These are phyloP conservation scores for Cyberlindnera meyerae DNA, from an alignment of 805 yeast species.

Conservation along the genomic window DNA sequence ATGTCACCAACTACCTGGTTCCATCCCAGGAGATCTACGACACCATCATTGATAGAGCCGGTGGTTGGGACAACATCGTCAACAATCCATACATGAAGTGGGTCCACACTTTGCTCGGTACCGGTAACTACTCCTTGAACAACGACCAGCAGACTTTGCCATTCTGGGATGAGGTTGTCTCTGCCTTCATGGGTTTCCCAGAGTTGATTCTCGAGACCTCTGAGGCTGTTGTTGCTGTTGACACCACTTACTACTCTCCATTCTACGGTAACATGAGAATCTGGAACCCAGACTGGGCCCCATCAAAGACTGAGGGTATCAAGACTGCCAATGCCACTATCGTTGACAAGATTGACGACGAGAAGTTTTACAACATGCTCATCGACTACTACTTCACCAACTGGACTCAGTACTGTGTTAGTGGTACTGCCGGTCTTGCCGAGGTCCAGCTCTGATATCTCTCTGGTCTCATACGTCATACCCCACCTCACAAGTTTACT, in stretches of 20 bases:
- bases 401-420: constrained; percentile 35
- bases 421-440: constrained; percentile 8
- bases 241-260: constrained; percentile 37
- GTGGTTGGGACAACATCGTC: constrained; percentile 27
- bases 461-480: not conserved
- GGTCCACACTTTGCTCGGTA: constrained; percentile 29
- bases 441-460: constrained; percentile 6
- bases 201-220: constrained; percentile 30
- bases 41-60: constrained; percentile 33
- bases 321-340: constrained; percentile 34
- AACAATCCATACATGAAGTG: constrained; percentile 28
- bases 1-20: constrained; percentile 36
- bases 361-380: constrained; percentile 28
- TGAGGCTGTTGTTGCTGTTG: constrained; percentile 33
- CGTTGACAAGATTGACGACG: constrained; percentile 30
- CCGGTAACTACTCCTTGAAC: constrained; percentile 32
- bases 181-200: constrained; percentile 34
- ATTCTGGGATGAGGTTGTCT: constrained; percentile 40
- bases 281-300: constrained; percentile 35
- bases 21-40: constrained; percentile 37
- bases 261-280: constrained; percentile 37
- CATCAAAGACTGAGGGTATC: constrained; percentile 24
- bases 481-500: not conserved
- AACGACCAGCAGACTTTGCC: constrained; percentile 34
- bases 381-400: constrained; percentile 31